Conservation (phyloP, 306 rosid species). For the Trifolium dubium region DNA sequence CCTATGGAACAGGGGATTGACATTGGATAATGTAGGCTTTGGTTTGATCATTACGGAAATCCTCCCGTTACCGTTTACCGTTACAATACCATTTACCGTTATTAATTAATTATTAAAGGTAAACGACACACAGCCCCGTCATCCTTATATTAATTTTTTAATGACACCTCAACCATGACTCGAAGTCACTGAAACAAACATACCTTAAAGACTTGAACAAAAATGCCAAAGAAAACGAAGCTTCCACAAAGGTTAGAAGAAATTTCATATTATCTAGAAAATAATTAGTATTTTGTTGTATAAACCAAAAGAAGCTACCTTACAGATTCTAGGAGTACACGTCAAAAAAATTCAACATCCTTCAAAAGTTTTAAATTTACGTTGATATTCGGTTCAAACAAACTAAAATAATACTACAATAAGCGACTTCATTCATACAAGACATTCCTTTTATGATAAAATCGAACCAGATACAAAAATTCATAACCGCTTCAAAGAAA, state of each 20-base stretch:
- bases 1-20: slow-evolving; percentile 17
- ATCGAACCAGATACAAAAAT: slow-evolving; percentile 1
- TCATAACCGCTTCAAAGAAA: slow-evolving; percentile 1
- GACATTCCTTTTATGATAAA: slow-evolving; percentile 2
- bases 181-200: slow-evolving; percentile 36
- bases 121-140: background rate
- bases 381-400: slow-evolving; percentile 8
- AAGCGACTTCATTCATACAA: slow-evolving; percentile 5
- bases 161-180: background rate
- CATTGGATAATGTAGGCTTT: slow-evolving; percentile 19
- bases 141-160: background rate
- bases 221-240: slow-evolving; percentile 10
- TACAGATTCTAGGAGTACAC: background rate
- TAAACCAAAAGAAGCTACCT: slow-evolving; percentile 27
- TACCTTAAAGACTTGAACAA: background rate
- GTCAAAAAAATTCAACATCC: slow-evolving; percentile 13
- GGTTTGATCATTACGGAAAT: slow-evolving; percentile 8
- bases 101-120: background rate
- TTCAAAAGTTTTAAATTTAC: slow-evolving; percentile 6
- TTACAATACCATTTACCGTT: slow-evolving; percentile 21
- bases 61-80: background rate
- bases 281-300: slow-evolving; percentile 22
- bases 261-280: slow-evolving; percentile 15
- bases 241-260: slow-evolving; percentile 20
- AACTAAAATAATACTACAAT: background rate